Evolutionary conservation across 768 basidiomycete species (phyloP), one percentile per base, ranked within the genome.

Genomic region (Lactarius psammicola): DNA sequence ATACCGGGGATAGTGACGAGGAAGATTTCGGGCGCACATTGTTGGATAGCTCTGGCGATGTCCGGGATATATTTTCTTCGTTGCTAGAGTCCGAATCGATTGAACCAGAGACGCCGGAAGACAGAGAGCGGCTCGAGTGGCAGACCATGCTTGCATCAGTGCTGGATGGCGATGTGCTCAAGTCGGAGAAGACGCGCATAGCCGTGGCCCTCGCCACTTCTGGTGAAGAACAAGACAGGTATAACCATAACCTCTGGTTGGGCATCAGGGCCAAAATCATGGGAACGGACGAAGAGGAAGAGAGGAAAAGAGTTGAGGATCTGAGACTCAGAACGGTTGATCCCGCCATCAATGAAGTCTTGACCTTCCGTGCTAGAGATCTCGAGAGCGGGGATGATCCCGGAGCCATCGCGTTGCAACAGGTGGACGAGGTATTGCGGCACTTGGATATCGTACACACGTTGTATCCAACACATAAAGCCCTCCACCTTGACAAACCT

Each of bases 91-190:
- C 84, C 6, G 88, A 90, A 69, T 80, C 83, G 56, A 82, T 84
- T 59, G 82, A 87, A 64, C 87, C 89, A 30, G 84, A 85, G 49
- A 88, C 90, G 2, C 79, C 82, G 60, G 86, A 90, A 71, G 90
- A 94, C 72, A 82, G 85, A 67, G 91, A 94, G 71, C 82, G 95
- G 31, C 76, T 95, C 56, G 95, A 97, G 76, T 98, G 97, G 97
- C 94, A 95, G 76, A 89, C 89, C 20, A 90, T 98, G 87, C 85
- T 98, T 36, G 86, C 92, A 15, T 96, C 95, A 34, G 96, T 98
- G 30, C 82, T 99, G 55, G 86, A 86, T 34, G 95, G 97, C 11
- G 95, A 98, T 72, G 94, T 99, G 13, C 85, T 99, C 69, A 93
- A 90, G 74, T 90, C 93, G 0, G 97, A 98, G 78, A 97, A 94